These are phyloP conservation scores for Amauroascus verrucosus DNA, from an alignment of 2,329 filamentous ascomycete species.

Conservation along the genomic window DNA sequence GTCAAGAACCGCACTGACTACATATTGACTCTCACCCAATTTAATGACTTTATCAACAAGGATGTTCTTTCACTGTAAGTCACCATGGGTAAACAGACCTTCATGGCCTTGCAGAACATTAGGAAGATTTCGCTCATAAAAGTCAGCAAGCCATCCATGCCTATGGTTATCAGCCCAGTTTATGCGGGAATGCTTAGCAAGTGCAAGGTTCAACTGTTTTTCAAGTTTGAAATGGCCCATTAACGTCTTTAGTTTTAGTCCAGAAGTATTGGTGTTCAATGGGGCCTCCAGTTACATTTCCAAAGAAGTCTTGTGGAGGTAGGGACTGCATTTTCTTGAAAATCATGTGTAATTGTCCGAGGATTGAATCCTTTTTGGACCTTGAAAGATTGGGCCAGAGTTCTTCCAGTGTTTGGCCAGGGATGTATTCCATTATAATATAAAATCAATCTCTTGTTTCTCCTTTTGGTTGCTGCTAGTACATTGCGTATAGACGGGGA, in stretches of 20 bases:
- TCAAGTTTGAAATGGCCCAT: slow-evolving; percentile 24
- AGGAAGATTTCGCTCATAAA: slow-evolving; percentile 21
- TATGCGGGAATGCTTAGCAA: too few relatives aligned
- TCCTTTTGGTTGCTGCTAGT: too few relatives aligned
- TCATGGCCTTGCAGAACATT: slow-evolving; percentile 19
- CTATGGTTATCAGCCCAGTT: too few relatives aligned
- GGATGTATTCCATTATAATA: slow-evolving; percentile 9
- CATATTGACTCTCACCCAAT: not conserved
- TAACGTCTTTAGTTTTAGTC: slow-evolving; percentile 19
- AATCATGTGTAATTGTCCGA: slow-evolving; percentile 15
- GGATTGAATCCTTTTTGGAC: slow-evolving; percentile 16
- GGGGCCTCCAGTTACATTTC: slow-evolving; percentile 20
- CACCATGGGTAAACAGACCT: slow-evolving; percentile 24
- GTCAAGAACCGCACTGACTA: slow-evolving; percentile 25
- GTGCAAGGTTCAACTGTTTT: slow-evolving; percentile 22
- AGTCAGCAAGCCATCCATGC: slow-evolving; percentile 19
- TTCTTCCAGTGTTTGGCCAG: slow-evolving; percentile 8
- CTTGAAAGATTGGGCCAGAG: slow-evolving; percentile 16
- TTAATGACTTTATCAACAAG: slow-evolving; percentile 17
- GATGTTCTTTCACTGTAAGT: slow-evolving; percentile 26
- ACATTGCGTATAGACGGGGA: slow-evolving; percentile 16
- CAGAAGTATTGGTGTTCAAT: slow-evolving; percentile 24
- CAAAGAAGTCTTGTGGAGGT: slow-evolving; percentile 20
- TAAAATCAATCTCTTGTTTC: too few relatives aligned
- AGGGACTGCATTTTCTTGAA: slow-evolving; percentile 21